Evolutionary conservation across 2,329 filamentous ascomycete species (phyloP).

Genomic region (Escovopsis sp.): DNA sequence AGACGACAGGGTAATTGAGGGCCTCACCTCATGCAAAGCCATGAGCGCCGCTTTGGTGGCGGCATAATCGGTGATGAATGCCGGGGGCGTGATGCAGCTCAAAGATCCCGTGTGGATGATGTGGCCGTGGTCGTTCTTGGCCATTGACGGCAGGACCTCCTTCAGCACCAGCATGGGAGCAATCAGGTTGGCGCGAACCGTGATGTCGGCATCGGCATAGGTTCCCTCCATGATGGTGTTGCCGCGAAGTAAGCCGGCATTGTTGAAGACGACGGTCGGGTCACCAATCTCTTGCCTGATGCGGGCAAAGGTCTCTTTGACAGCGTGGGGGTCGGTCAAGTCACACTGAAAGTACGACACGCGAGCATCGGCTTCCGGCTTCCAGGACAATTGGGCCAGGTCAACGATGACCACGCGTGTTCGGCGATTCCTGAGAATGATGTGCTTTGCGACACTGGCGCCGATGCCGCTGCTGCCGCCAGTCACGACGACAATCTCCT

Average conservation of each 20-base stretch:
- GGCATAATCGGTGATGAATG: conserved; percentile 44
- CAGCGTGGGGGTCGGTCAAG: conserved; percentile 16
- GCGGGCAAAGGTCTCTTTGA: conserved; percentile 13
- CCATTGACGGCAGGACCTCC: conserved; percentile 46
- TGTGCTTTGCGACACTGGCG: conserved; percentile 14
- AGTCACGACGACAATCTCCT: conserved; percentile 24
- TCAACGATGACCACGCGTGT: conserved; percentile 20
- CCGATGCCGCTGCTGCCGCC: conserved; percentile 26
- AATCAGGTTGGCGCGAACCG: conserved; percentile 32
- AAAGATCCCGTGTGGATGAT: conserved; percentile 46
- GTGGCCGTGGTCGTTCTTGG: conserved; percentile 44
- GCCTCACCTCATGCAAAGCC: conserved; percentile 13
- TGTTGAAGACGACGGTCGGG: conserved; percentile 22
- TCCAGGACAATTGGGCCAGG: conserved; percentile 16
- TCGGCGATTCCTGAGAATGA: conserved; percentile 11
- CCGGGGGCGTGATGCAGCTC: conserved; percentile 36
- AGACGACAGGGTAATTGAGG: neutral
- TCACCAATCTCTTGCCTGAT: conserved; percentile 20
- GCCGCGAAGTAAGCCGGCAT: conserved; percentile 17
- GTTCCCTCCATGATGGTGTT: conserved; percentile 14
- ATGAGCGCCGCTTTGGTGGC: conserved; percentile 32
- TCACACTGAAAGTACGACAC: conserved; percentile 21
- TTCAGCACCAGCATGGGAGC: conserved; percentile 42
- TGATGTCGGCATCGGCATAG: conserved; percentile 15
- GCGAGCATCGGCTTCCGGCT: conserved; percentile 6